Percentiles rank a stretch among this genome's conserved stretches.
phyloP scores from a whole-genome alignment of 2,329 filamentous ascomycete genomes.

The Hypoxylon sp. region DNA sequence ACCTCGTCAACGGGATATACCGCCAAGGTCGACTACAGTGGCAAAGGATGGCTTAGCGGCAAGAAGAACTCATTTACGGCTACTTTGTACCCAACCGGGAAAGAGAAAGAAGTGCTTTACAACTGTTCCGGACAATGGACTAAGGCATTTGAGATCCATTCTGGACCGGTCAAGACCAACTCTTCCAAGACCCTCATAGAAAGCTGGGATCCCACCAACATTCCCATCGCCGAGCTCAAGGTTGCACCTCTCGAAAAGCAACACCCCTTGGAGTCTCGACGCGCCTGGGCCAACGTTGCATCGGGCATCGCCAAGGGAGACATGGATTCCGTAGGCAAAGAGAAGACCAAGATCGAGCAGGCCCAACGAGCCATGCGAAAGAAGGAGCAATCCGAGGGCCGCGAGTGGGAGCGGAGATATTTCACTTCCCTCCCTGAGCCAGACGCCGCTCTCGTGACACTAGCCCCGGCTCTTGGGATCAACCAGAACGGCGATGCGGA shows the following conservation, averaged over 20 bases:
- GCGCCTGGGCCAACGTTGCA: conserved; percentile 82
- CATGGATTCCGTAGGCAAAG: conserved; percentile 72
- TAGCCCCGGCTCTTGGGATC: conserved; percentile 59
- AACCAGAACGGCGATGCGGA: conserved; percentile 62
- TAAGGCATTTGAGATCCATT: conserved; percentile 50
- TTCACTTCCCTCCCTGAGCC: conserved; percentile 65
- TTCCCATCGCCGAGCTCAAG: conserved; percentile 43
- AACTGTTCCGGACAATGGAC: conserved; percentile 54
- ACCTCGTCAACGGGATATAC: conserved; percentile 56
- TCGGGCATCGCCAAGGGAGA: conserved; percentile 76
- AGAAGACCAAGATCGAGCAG: conserved; percentile 85
- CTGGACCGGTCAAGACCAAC: conserved; percentile 44
- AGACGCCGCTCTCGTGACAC: conserved; percentile 55
- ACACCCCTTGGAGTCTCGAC: conserved; percentile 80
- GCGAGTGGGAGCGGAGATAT: conserved; percentile 83
- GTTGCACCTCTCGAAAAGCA: conserved; percentile 69
- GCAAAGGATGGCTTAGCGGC: conserved; percentile 55
- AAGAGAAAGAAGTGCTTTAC: conserved; percentile 50
- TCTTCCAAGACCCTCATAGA: conserved; percentile 46
- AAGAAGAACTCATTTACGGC: conserved; percentile 59
- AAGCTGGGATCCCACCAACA: conserved; percentile 51
- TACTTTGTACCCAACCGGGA: conserved; percentile 51
- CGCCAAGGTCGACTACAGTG: conserved; percentile 57
- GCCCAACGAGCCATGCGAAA: conserved; percentile 78
- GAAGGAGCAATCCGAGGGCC: conserved; percentile 62